Base-by-base conservation (phyloP, 1,284 basidiomycete genomes). In the Leccinum fuscescens region DNA sequence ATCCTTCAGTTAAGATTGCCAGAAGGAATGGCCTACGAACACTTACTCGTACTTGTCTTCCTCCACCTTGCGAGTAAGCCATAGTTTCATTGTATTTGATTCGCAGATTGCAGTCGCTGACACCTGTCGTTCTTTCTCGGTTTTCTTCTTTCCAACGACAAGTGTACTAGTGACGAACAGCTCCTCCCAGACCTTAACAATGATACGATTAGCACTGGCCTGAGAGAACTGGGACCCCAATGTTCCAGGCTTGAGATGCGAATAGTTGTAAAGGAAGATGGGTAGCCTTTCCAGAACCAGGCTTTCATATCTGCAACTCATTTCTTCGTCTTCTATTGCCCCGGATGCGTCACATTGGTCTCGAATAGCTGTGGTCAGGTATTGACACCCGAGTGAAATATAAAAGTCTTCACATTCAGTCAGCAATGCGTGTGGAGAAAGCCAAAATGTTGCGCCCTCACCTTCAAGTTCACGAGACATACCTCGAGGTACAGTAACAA, bases 401-500 rank as follows among this genome's bases (percentile, higher is more conserved):
- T 62, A 62, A 29, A 62, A 56, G 3, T 20, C 60, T 39, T 62
- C 7, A 12, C 2, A 39, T 15, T 7, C 15, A 12, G n/a, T 61
- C 15, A 53, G 31, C 3, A 42, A 55, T 11, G 27, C 4, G 11
- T 49, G 1, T 2, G 6, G 4, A 11, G 31, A 14, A 8, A 8
- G 5, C n/a, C 0, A 4, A 22, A 48, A 49, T 15, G 7, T 2
- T 3, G 8, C 44, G 4, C 8, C 11, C 17, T 22, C 12, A 60
- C 62, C 22, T 54, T 64, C 57, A 9, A 63, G 62, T 22, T 61
- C 62, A 65, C 62, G 31, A 33, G 31, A 5, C 1, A 33, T 33
- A 33, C 4, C 31, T 5, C 31, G 31, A 33, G 31, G 31, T 3
- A 39, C 62, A 4, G 39, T 54, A 24, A 61, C 27, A 14, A 65